A percentile compares a stretch with the other conserved stretches of the same genome.
Conservation (phyloP, 805 yeast genomes). For the Metschnikowia lochheadii region DNA sequence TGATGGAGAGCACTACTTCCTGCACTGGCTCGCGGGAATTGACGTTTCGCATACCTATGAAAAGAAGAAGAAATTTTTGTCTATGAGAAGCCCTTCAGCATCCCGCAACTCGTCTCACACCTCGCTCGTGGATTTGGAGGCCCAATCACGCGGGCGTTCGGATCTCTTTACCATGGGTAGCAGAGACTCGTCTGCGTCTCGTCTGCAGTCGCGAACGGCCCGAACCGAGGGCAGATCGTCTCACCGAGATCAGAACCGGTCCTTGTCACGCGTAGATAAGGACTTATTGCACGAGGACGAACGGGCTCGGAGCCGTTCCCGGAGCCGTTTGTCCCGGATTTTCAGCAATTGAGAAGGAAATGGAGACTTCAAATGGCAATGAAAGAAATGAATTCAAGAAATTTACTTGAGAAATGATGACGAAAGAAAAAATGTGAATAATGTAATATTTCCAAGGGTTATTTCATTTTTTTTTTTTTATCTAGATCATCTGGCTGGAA, state of each 20-base stretch:
- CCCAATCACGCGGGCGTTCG: slow-evolving; percentile 9
- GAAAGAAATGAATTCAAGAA: neutral
- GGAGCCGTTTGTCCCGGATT: slow-evolving; percentile 11
- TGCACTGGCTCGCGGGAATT: slow-evolving; percentile 29
- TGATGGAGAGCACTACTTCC: slow-evolving; percentile 33
- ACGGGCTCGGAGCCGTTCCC: slow-evolving; percentile 9
- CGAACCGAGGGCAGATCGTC: neutral
- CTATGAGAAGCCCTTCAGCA: slow-evolving; percentile 12
- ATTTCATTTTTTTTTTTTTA: no score
- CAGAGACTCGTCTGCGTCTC: slow-evolving; percentile 10
- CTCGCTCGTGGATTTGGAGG: slow-evolving; percentile 9
- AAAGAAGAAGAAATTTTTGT: slow-evolving; percentile 15
- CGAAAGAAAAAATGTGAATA: no score
- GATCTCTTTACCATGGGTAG: slow-evolving; percentile 5
- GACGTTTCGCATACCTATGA: slow-evolving; percentile 19
- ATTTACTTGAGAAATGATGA: no score
- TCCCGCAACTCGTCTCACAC: slow-evolving; percentile 14
- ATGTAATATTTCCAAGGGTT: no score
- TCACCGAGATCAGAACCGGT: neutral
- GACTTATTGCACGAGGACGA: slow-evolving; percentile 1
- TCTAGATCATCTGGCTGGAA: no score
- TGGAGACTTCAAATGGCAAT: neutral
- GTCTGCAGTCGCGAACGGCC: slow-evolving; percentile 9
- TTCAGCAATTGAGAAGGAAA: slow-evolving; percentile 2
- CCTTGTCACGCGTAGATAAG: neutral